These are phyloP conservation scores for Paecilomyces variotii DNA, from an alignment of 2,329 filamentous ascomycete genomes.

Conservation along the genomic window DNA sequence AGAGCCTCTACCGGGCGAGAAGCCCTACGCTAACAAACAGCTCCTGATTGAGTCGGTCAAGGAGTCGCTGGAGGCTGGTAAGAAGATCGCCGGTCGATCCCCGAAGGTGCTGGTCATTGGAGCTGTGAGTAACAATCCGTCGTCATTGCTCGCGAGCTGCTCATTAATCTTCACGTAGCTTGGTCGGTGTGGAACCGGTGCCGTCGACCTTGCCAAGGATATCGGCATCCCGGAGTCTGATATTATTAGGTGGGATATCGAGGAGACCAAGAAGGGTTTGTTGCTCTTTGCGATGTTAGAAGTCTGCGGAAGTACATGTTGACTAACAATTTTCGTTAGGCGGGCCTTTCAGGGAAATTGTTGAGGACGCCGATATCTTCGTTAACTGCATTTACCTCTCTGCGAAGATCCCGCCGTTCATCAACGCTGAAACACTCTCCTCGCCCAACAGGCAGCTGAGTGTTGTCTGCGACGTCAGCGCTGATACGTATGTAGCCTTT, in stretches of 20 bases:
- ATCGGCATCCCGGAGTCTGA: slow-evolving; percentile 63
- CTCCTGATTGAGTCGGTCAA: slow-evolving; percentile 68
- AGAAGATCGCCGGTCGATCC: slow-evolving; percentile 57
- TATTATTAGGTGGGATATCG: slow-evolving; percentile 69
- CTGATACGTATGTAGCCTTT: slow-evolving; percentile 35
- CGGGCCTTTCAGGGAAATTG: slow-evolving; percentile 72
- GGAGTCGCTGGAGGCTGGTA: slow-evolving; percentile 58
- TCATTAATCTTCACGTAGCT: slow-evolving; percentile 18
- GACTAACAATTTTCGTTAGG: slow-evolving; percentile 26
- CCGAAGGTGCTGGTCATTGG: slow-evolving; percentile 80
- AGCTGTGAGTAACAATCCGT: slow-evolving; percentile 38
- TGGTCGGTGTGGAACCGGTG: slow-evolving; percentile 70
- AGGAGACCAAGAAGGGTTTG: slow-evolving; percentile 61
- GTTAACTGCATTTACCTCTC: slow-evolving; percentile 87
- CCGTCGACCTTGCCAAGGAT: slow-evolving; percentile 68
- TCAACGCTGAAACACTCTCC: slow-evolving; percentile 62
- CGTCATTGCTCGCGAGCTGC: neutral
- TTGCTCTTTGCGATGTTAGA: neutral
- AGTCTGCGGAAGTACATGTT: slow-evolving; percentile 5
- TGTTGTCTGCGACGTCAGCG: slow-evolving; percentile 68
- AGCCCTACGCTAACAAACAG: slow-evolving; percentile 58
- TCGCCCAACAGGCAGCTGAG: slow-evolving; percentile 62
- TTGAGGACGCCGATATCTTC: slow-evolving; percentile 61
- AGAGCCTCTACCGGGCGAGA: slow-evolving; percentile 56
- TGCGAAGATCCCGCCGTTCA: slow-evolving; percentile 70